phyloP scores from a whole-genome alignment of 805 yeast genomes.

The Ogataea minuta region DNA sequence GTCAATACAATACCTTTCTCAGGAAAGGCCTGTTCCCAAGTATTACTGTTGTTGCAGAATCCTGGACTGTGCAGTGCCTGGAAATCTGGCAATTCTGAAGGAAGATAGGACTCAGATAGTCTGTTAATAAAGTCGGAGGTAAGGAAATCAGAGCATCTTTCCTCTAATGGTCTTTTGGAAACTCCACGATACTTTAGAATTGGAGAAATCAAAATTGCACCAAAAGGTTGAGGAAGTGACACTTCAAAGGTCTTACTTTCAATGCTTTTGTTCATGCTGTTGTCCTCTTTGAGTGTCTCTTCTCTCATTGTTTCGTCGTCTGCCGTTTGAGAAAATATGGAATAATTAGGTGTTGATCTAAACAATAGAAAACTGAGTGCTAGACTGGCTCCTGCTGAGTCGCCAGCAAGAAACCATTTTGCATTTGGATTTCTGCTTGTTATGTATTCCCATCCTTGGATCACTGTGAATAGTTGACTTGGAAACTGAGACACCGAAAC shows the following conservation, averaged over 20 bases:
- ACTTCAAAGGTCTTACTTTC: not conserved
- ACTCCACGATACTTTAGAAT: constrained; percentile 21
- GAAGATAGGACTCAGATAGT: constrained; percentile 15
- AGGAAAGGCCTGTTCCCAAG: constrained; percentile 45
- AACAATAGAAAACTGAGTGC: constrained; percentile 38
- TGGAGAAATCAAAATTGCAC: constrained; percentile 30
- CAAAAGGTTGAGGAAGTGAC: constrained; percentile 23
- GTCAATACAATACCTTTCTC: constrained; percentile 39
- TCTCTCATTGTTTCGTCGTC: constrained; percentile 29
- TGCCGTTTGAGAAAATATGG: constrained; percentile 7
- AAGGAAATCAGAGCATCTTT: constrained; percentile 20
- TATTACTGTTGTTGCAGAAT: constrained; percentile 26
- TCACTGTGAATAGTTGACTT: constrained; percentile 28
- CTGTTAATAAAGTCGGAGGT: constrained; percentile 17
- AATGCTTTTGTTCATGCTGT: not conserved
- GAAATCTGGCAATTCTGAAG: constrained; percentile 14
- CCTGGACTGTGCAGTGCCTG: constrained; percentile 36
- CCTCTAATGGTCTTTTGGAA: constrained; percentile 11
- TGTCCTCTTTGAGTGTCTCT: not conserved
- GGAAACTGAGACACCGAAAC: constrained; percentile 20
- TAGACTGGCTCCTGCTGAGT: constrained; percentile 49
- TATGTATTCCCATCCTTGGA: constrained; percentile 35
- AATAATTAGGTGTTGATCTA: constrained; percentile 33
- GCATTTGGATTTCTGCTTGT: constrained; percentile 25
- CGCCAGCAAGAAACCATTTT: constrained; percentile 40